A percentile compares a stretch with the other conserved stretches of the same genome.
Evolutionary conservation across 2,329 filamentous ascomycete genomes (phyloP).

Genomic region (Ophiostoma piceae): DNA sequence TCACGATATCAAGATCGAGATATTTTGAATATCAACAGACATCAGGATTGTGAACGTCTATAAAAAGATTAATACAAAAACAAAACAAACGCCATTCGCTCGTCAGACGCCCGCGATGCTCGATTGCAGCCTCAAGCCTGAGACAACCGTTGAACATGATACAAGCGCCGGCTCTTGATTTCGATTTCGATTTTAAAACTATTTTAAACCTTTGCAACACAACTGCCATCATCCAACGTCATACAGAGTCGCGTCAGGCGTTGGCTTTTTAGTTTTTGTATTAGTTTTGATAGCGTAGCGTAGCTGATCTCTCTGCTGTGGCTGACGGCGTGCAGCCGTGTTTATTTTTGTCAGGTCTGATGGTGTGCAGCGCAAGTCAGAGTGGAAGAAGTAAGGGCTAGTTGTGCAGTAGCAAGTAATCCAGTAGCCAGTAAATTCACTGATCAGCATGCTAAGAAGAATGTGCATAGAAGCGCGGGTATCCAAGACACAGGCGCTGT

Average conservation of each 20-base stretch:
- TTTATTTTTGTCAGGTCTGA: constrained; percentile 12
- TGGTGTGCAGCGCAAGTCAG: neutral
- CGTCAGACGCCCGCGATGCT: neutral
- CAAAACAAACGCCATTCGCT: neutral
- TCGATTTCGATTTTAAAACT: neutral
- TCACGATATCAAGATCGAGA: neutral
- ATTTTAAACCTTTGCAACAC: neutral
- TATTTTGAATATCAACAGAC: neutral
- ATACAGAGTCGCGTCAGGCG: neutral
- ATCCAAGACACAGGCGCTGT: neutral
- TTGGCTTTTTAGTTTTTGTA: neutral
- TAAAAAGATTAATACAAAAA: neutral
- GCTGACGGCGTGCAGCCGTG: constrained; percentile 10
- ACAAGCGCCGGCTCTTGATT: constrained; percentile 4
- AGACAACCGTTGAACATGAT: neutral
- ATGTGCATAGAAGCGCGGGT: neutral
- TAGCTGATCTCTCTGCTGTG: constrained; percentile 4
- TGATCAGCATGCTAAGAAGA: too few relatives aligned
- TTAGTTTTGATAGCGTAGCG: too few relatives aligned
- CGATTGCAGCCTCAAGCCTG: neutral
- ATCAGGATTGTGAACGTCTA: neutral
- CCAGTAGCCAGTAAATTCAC: too few relatives aligned
- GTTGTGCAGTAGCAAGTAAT: too few relatives aligned
- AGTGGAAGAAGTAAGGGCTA: neutral
- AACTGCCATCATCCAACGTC: neutral